Percentiles rank a stretch among this genome's conserved stretches.
These are phyloP conservation scores for Fragilaria crotonensis DNA, from an alignment of 108 stramenopile species.

Conservation along the genomic window DNA sequence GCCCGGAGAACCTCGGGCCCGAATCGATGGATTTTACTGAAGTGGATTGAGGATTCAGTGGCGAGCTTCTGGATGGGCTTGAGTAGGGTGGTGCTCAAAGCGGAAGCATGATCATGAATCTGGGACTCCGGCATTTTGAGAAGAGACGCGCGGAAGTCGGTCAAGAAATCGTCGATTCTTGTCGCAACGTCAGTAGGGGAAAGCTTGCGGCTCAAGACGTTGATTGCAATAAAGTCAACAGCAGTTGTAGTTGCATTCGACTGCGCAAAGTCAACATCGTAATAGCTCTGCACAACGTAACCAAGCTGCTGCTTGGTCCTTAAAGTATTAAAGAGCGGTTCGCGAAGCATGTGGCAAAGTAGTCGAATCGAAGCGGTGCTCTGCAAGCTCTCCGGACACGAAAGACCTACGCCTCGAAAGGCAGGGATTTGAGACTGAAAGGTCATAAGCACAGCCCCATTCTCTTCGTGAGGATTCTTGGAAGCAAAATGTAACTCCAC, in stretches of 20 bases:
- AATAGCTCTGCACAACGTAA: constrained; percentile 69
- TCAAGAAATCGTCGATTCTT: constrained; percentile 78
- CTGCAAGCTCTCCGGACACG: constrained; percentile 45
- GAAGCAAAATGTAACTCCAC: constrained; percentile 68
- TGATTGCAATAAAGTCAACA: constrained; percentile 62
- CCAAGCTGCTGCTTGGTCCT: constrained; percentile 80
- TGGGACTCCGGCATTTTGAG: constrained; percentile 59
- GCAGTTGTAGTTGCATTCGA: constrained; percentile 23
- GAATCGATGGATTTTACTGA: constrained; percentile 54
- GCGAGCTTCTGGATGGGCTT: constrained; percentile 74
- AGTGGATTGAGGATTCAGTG: constrained; percentile 48
- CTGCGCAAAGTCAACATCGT: constrained; percentile 41
- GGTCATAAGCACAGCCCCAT: constrained; percentile 66
- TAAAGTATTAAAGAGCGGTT: constrained; percentile 76
- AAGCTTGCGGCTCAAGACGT: constrained; percentile 65
- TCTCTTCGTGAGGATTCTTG: constrained; percentile 71
- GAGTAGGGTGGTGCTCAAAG: constrained; percentile 55
- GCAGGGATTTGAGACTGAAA: constrained; percentile 63
- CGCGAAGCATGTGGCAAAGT: constrained; percentile 70
- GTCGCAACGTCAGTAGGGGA: constrained; percentile 51
- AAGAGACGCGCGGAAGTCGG: constrained; percentile 42
- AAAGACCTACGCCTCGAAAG: constrained; percentile 62
- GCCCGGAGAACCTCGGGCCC: constrained; percentile 51
- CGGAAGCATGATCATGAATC: constrained; percentile 53
- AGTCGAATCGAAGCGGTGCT: constrained; percentile 64